Base-by-base conservation (phyloP, 106 monocot species). In the Dactylorhiza incarnata region DNA sequence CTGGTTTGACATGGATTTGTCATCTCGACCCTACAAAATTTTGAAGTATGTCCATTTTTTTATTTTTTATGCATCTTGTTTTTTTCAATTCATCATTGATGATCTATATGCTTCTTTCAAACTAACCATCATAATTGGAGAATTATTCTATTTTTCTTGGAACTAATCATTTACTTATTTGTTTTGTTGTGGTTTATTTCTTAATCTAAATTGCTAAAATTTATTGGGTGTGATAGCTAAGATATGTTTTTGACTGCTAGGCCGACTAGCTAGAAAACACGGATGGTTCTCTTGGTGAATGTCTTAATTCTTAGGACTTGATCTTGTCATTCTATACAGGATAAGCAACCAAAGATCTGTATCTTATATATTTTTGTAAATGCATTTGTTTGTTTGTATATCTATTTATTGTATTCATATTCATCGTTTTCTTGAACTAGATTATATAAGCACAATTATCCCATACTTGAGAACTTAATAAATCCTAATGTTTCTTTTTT, bases 1-100 rank as follows among this genome's bases (percentile, higher is more conserved):
- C 70, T 99, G 99, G 99, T 99, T 99, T 86, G 99, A 99, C 83
- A 87, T 91, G 83, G 99, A 99, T 67, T 80, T 92, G 25, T 94
- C 99, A 52, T 84, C 91, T 51, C 80, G 86, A 23, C 94, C 99
- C 26, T 99, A 99, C 83, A 91, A 88, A 82, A 90, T 82, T 12
- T 77, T 94, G 56, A 90, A 81, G 99, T 99, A 82, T 62, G 88
- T 80, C n/a, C 48, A 50, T 50, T 11, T 59, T 17, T 17, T 15
- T 44, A 16, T 5, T 48, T 69, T 74, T 66, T 25, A 13, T 37
- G 65, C 65, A 14, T 26, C 65, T 65, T 11, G 65, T 65, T 65
- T 54, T 65, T 26, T 65, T 37, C 37, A 37, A 13, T 25, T 46
- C 0, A 23, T 82, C 4, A 48, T 45, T 44, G 8, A 59, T 45